A percentile compares a stretch with the other conserved stretches of the same genome.
phyloP scores from a whole-genome alignment of 1,284 basidiomycete species.

The Malassezia pachydermatis region DNA sequence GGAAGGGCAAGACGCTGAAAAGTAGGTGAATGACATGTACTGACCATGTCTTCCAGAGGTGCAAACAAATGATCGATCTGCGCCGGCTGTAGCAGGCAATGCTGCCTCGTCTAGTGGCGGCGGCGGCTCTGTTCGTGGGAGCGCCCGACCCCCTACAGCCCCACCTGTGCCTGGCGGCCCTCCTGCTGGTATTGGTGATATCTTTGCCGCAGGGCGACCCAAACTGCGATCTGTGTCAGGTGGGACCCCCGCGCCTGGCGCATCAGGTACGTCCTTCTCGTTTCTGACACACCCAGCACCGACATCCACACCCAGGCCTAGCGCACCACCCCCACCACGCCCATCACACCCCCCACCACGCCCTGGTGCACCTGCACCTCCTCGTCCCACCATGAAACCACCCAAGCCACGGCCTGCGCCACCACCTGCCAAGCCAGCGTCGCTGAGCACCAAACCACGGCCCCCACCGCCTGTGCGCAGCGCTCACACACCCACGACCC shows the following conservation, averaged over 20 bases:
- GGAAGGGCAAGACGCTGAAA: constrained; percentile 32
- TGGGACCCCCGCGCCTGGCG: not conserved
- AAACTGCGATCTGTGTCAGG: constrained; percentile 57
- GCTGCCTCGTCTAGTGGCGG: constrained; percentile 7
- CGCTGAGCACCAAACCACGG: constrained; percentile 9
- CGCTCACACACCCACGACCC: not conserved
- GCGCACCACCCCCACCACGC: constrained; percentile 1
- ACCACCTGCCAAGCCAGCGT: constrained; percentile 13
- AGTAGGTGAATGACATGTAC: constrained; percentile 16
- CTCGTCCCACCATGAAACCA: not conserved
- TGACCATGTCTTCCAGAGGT: constrained; percentile 19
- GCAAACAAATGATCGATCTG: constrained; percentile 27
- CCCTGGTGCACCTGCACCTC: not conserved
- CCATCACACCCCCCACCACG: constrained; percentile 8
- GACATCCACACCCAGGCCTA: not conserved
- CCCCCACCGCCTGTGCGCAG: constrained; percentile 2
- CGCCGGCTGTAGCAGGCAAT: constrained; percentile 20
- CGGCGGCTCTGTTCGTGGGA: constrained; percentile 4
- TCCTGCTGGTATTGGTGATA: constrained; percentile 59
- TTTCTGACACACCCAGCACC: not conserved
- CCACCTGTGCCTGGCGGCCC: constrained; percentile 15
- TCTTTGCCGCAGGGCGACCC: constrained; percentile 83
- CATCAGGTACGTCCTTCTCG: not conserved
- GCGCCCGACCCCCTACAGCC: constrained; percentile 12
- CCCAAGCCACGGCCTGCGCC: constrained; percentile 11